phyloP scores from a whole-genome alignment of 2,329 filamentous ascomycete genomes.

The Aspergillus uvarum region DNA sequence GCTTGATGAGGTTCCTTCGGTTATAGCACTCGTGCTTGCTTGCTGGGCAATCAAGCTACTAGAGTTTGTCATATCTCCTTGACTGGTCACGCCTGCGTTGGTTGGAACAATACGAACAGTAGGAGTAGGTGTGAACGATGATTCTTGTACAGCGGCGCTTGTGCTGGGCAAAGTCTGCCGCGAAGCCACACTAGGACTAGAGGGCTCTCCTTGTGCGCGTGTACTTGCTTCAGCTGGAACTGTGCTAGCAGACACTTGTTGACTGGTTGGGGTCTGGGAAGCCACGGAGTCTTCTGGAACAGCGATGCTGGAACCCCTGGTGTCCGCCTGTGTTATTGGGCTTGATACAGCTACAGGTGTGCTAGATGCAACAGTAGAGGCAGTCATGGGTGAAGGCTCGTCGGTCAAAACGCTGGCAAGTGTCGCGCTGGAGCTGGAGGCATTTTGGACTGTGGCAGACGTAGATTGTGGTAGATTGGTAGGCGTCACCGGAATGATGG shows the following conservation, averaged over 20 bases:
- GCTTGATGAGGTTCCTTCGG: background rate
- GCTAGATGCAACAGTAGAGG: background rate
- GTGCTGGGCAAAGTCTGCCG: background rate
- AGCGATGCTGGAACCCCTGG: background rate
- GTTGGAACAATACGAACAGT: background rate
- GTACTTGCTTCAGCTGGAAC: background rate
- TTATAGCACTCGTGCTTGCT: background rate
- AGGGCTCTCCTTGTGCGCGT: background rate
- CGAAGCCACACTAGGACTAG: background rate
- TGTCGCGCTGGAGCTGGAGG: background rate
- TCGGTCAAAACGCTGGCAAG: background rate
- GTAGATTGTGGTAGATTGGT: background rate
- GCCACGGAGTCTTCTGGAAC: background rate
- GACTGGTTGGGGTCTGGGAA: background rate
- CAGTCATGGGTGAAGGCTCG: background rate
- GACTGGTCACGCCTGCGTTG: background rate
- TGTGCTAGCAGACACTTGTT: background rate
- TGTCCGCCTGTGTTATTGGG: background rate
- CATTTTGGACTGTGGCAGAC: background rate
- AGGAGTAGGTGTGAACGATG: background rate
- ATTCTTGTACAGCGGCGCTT: background rate
- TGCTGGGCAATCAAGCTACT: background rate
- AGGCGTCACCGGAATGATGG: conserved; percentile 1
- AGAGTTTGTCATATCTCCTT: too few species aligned
- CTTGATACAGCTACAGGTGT: background rate